These are phyloP conservation scores for Lactarius psammicola DNA, from an alignment of 768 basidiomycete species.

Conservation along the genomic window DNA sequence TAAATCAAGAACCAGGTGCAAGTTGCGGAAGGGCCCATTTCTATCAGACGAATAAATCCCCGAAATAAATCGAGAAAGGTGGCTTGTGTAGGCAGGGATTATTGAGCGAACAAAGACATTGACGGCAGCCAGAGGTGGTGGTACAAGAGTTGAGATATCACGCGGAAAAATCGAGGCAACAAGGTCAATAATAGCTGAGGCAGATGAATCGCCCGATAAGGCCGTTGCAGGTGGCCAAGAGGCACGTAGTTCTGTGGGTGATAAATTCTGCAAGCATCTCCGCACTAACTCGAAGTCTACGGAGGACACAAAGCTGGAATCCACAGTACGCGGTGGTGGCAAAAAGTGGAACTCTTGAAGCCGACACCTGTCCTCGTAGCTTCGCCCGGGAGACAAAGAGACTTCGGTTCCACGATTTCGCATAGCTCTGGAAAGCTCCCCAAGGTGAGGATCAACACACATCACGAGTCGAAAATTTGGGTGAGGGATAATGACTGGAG, in stretches of 20 bases:
- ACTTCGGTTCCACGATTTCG: slow-evolving; percentile 95
- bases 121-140: slow-evolving; percentile 1
- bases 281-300: slow-evolving; percentile 24
- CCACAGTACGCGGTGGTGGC: background rate
- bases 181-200: slow-evolving; percentile 13
- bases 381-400: slow-evolving; percentile 39
- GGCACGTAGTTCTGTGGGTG: background rate
- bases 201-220: slow-evolving; percentile 7
- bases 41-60: slow-evolving; percentile 17
- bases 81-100: slow-evolving; percentile 18
- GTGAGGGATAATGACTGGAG: slow-evolving; percentile 78
- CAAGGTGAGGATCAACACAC: slow-evolving; percentile 86
- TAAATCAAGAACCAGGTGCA: slow-evolving; percentile 21
- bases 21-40: slow-evolving; percentile 10
- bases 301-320: background rate
- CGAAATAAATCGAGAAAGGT: slow-evolving; percentile 20
- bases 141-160: background rate
- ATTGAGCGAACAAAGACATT: slow-evolving; percentile 20
- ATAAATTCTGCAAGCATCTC: slow-evolving; percentile 14
- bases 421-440: slow-evolving; percentile 97
- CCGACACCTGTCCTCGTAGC: slow-evolving; percentile 20
- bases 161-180: slow-evolving; percentile 15
- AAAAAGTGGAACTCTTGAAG: slow-evolving; percentile 22
- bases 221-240: slow-evolving; percentile 14
- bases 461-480: slow-evolving; percentile 90